Evolutionary conservation across 345 rosid genomes (phyloP), one percentile per base, ranked within the genome.

Genomic region (Hirschfeldia incana): DNA sequence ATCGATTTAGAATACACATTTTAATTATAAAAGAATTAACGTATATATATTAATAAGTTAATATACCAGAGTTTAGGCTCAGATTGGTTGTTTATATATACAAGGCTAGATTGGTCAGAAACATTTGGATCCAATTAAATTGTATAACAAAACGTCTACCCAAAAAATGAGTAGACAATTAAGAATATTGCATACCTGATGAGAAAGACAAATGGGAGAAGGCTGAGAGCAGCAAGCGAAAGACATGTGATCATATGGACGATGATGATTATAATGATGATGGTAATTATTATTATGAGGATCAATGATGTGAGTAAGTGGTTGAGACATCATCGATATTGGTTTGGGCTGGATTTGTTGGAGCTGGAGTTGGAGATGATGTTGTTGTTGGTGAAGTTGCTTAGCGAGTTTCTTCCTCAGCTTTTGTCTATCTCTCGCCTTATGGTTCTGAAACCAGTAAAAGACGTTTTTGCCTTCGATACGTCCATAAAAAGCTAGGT

Each of bases 361-460:
- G 21, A 75, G 72, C 17, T 80, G 83, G 3, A 80, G 64, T 65
- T 55, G 72, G 16, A 75, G 79, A 44, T 81, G 85, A 33, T 88
- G 91, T 29, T 86, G 92, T 55, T 87, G 94, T 1, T 67, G 82
- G 11, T 89, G 97, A 32, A 88, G 91, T 79, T 94, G 96, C 80
- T 87, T 89, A 4, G 82, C 78, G 6, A 91, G 87, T 75, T 91
- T 94, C 87, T 86, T 91, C 78, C 97, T 84, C 46, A 92, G 89
- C 78, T 86, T 91, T 58, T 88, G 97, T 65, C 94, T 84, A 64
- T 94, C 97, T 78, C 98, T 89, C 0, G 98, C 98, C 88, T 94
- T 94, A 73, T 94, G 98, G 86, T 94, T 94, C 75, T 94, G 98
- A 49, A 94, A 94, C 98, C 98, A 94, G 27, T 94, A 92, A 66